These are phyloP conservation scores for Fusarium devonianum DNA, from an alignment of 2,329 filamentous ascomycete species.

Conservation along the genomic window DNA sequence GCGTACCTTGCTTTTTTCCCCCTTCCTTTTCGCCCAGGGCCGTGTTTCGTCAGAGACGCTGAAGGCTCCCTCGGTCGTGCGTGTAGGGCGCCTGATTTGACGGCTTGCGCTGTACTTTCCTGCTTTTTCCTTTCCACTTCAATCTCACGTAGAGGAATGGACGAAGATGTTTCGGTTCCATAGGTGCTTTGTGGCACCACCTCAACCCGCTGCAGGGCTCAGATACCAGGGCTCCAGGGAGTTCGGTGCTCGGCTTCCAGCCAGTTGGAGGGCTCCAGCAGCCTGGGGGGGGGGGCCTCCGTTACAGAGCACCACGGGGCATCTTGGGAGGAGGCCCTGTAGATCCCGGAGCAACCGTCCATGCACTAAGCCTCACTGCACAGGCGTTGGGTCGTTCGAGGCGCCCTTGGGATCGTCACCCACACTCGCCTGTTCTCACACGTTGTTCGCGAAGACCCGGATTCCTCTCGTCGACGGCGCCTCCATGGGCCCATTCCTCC, in stretches of 20 bases:
- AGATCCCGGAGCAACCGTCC: conserved; percentile 21
- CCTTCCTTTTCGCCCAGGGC: conserved; percentile 9
- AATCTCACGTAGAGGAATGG: conserved; percentile 16
- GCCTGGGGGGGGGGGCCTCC: not conserved
- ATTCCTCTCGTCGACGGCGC: conserved; percentile 30
- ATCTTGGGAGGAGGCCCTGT: conserved; percentile 19
- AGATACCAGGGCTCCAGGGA: too few species aligned
- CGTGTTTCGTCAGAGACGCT: conserved; percentile 7
- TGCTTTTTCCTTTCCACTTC: conserved; percentile 7
- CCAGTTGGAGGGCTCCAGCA: not conserved
- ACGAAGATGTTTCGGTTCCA: conserved; percentile 19
- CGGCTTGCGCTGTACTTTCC: conserved; percentile 15
- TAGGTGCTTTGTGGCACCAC: conserved; percentile 25
- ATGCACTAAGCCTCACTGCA: conserved; percentile 12
- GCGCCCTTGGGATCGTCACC: conserved; percentile 7
- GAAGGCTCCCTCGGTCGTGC: too few species aligned
- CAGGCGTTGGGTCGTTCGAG: not conserved
- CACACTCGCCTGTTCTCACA: conserved; percentile 32
- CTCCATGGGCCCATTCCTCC: conserved; percentile 39
- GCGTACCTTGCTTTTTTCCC: conserved; percentile 15
- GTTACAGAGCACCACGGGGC: conserved; percentile 2
- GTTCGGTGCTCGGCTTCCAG: too few species aligned
- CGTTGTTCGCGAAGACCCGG: conserved; percentile 39
- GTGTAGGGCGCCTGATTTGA: conserved; percentile 3
- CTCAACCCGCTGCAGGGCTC: too few species aligned